Conservation (phyloP, 805 yeast genomes). For the baker's yeast (Saccharomyces cerevisiae) region DNA sequence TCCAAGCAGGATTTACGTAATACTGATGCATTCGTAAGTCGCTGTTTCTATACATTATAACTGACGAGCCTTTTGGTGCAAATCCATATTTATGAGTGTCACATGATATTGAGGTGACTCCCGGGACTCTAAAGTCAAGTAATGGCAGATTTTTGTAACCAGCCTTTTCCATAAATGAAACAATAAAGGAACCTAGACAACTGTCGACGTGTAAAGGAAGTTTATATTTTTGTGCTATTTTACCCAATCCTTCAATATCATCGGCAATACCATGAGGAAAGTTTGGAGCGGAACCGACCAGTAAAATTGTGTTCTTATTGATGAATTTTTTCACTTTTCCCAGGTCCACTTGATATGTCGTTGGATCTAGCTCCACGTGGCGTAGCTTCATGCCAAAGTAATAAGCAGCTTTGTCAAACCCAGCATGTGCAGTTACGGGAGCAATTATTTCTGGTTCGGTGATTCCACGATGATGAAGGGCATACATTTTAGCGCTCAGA, state of each 20-base stretch:
- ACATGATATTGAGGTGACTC: constrained; percentile 97
- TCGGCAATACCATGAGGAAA: constrained; percentile 95
- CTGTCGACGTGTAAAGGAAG: constrained; percentile 94
- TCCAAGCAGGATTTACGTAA: constrained; percentile 76
- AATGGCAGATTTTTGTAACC: constrained; percentile 38
- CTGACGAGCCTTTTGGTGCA: constrained; percentile 94
- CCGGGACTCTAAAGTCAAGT: constrained; percentile 81
- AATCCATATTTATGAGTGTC: constrained; percentile 99
- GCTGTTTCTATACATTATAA: constrained; percentile 75
- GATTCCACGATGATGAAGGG: constrained; percentile 48
- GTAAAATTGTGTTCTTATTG: constrained; percentile 68
- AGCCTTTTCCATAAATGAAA: constrained; percentile 65
- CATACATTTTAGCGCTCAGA: constrained; percentile 79
- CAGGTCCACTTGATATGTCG: constrained; percentile 59
- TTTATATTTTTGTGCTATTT: constrained; percentile 48
- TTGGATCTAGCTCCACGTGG: constrained; percentile 68
- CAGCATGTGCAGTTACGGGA: constrained; percentile 89
- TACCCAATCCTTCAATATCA: constrained; percentile 66
- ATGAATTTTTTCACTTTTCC: constrained; percentile 54
- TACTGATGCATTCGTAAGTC: constrained; percentile 74
- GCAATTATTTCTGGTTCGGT: constrained; percentile 78
- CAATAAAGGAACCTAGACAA: constrained; percentile 87
- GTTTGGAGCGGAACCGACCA: constrained; percentile 94
- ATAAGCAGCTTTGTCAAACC: constrained; percentile 84
- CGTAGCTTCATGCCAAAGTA: constrained; percentile 82